Evolutionary conservation across 164 flowering plant genomes (phyloP).

Genomic region (Nymphaea thermarum): DNA sequence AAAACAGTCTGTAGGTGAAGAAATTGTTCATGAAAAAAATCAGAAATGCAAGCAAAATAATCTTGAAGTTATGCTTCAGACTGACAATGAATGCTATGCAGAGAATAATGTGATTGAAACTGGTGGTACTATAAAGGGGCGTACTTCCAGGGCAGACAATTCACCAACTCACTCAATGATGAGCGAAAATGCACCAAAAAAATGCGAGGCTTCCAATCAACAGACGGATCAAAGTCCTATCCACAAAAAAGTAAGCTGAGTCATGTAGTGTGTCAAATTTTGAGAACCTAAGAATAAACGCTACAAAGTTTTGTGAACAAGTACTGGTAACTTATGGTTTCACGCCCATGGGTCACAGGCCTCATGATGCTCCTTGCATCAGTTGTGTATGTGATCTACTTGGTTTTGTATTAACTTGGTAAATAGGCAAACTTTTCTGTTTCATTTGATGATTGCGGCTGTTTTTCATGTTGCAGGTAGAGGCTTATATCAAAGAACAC

Average conservation of each 20-base stretch:
- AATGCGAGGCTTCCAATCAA: constrained; percentile 21
- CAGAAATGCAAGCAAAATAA: constrained; percentile 9
- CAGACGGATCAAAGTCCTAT: too few species aligned
- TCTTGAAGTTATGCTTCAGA: constrained; percentile 5
- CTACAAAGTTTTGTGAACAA: too few species aligned
- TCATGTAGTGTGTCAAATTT: too few species aligned
- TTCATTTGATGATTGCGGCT: too few species aligned
- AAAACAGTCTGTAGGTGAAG: constrained; percentile 11
- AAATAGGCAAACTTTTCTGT: too few species aligned
- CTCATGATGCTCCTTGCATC: too few species aligned
- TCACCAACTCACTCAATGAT: constrained; percentile 18
- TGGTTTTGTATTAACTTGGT: not conserved
- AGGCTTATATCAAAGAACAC: constrained; percentile 91
- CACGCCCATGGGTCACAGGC: too few species aligned
- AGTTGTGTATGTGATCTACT: not conserved
- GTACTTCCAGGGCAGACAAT: constrained; percentile 19
- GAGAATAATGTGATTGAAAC: constrained; percentile 6
- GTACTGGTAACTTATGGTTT: too few species aligned
- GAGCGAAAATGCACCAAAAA: constrained; percentile 15
- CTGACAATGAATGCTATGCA: constrained; percentile 10
- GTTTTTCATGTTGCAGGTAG: constrained; percentile 39
- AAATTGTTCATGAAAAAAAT: constrained; percentile 9
- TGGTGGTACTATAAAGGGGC: constrained; percentile 5
- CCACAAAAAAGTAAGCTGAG: too few species aligned
- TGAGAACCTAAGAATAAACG: too few species aligned